Evolutionary conservation across 2,329 filamentous ascomycete genomes (phyloP).

Genomic region (Phialophora tarda): DNA sequence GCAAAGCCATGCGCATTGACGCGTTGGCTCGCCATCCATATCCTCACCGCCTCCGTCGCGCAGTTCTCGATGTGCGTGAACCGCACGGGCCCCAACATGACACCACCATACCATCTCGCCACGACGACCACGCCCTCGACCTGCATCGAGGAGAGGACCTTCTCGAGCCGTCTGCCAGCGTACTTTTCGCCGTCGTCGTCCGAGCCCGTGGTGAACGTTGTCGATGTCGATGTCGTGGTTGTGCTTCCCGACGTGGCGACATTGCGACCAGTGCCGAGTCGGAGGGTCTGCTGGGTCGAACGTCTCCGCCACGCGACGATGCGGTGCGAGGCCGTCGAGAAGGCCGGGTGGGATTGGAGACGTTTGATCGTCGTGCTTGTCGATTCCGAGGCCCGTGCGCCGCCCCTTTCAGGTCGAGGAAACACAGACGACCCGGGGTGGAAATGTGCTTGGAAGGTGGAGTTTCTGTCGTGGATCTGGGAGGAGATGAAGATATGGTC

Average conservation of each 20-base stretch:
- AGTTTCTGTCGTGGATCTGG: constrained; percentile 57
- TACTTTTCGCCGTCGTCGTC: constrained; percentile 63
- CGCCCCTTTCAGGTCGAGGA: not conserved
- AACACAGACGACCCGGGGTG: constrained; percentile 44
- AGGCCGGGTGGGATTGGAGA: constrained; percentile 53
- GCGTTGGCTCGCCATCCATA: constrained; percentile 41
- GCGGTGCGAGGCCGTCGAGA: constrained; percentile 56
- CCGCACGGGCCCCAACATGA: constrained; percentile 58
- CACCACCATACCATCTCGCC: constrained; percentile 61
- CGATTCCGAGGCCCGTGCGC: too few species aligned
- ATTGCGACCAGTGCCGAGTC: not conserved
- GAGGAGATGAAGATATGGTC: constrained; percentile 50
- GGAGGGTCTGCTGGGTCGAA: constrained; percentile 54
- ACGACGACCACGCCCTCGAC: constrained; percentile 57
- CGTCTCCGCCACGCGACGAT: constrained; percentile 59
- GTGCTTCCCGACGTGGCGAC: not conserved
- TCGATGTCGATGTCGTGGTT: constrained; percentile 36
- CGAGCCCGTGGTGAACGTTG: constrained; percentile 51
- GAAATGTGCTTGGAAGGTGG: constrained; percentile 58
- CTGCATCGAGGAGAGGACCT: constrained; percentile 53
- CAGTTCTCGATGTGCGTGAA: constrained; percentile 60
- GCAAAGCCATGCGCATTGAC: too few species aligned
- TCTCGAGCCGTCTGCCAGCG: constrained; percentile 55
- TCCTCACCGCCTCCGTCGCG: constrained; percentile 55
- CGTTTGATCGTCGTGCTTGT: constrained; percentile 40